These are phyloP conservation scores for Colletotrichum tabaci DNA, from an alignment of 2,329 filamentous ascomycete species.

Conservation along the genomic window DNA sequence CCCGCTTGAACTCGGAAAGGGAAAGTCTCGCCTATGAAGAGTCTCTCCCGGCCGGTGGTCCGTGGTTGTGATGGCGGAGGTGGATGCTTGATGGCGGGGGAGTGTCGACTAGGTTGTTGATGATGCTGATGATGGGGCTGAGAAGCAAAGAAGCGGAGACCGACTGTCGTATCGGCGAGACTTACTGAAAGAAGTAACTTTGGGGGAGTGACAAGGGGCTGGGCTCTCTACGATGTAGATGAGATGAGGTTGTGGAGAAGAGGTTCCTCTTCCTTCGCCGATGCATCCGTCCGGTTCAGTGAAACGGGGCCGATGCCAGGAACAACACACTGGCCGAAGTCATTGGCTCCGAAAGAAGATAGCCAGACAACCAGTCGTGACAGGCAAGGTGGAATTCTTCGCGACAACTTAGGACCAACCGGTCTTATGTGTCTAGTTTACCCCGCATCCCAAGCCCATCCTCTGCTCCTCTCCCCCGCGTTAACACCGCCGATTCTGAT, in stretches of 20 bases:
- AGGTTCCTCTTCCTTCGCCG: neutral
- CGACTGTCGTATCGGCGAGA: slow-evolving; percentile 21
- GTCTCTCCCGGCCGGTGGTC: neutral
- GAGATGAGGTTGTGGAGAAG: slow-evolving; percentile 1
- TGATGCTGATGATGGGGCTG: slow-evolving; percentile 19
- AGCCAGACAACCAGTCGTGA: too few species aligned
- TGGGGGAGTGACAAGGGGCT: neutral
- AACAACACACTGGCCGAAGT: neutral
- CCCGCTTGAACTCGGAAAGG: slow-evolving; percentile 3
- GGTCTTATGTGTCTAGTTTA: slow-evolving; percentile 27
- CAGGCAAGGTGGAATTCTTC: slow-evolving; percentile 1
- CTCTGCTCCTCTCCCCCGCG: neutral
- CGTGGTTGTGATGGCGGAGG: neutral
- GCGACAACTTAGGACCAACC: slow-evolving; percentile 11
- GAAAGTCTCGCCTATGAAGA: slow-evolving; percentile 23
- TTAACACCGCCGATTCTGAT: neutral
- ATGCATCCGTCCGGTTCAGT: slow-evolving; percentile 10
- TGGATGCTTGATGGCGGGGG: slow-evolving; percentile 6
- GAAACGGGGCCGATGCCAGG: slow-evolving; percentile 1
- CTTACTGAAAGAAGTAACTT: slow-evolving; percentile 27
- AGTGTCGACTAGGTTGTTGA: neutral
- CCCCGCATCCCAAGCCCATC: slow-evolving; percentile 14
- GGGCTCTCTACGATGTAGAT: neutral
- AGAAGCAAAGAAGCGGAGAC: slow-evolving; percentile 23
- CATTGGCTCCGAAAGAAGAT: neutral